Conservation (phyloP, 768 basidiomycete species). For the Coprinopsis sp. region DNA sequence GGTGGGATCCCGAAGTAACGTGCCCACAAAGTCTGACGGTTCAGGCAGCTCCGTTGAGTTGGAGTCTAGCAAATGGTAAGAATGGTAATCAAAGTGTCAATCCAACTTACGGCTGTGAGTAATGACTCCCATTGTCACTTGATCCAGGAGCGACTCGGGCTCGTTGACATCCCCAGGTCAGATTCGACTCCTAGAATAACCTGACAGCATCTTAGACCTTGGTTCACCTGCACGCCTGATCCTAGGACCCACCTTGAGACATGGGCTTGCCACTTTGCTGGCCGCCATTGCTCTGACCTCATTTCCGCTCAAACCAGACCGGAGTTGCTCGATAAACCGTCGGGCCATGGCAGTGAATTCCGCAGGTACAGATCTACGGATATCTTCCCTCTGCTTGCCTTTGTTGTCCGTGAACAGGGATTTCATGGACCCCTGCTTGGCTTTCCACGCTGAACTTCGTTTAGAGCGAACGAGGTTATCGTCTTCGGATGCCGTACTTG, state of each 20-base stretch:
- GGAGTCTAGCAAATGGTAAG: conserved; percentile 4
- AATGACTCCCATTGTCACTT: conserved; percentile 72
- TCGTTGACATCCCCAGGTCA: conserved; percentile 52
- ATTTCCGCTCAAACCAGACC: conserved; percentile 54
- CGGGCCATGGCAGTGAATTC: conserved; percentile 45
- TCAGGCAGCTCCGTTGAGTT: conserved; percentile 23
- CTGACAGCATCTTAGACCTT: conserved; percentile 33
- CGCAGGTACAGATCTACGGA: conserved; percentile 30
- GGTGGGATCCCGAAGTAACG: conserved; percentile 79
- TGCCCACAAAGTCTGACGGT: conserved; percentile 73
- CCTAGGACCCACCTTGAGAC: conserved; percentile 53
- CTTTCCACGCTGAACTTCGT: conserved; percentile 79
- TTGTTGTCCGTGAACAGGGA: conserved; percentile 60
- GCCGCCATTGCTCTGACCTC: conserved; percentile 76
- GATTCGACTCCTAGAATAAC: conserved; percentile 82
- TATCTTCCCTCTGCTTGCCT: conserved; percentile 29
- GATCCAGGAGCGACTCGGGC: conserved; percentile 75
- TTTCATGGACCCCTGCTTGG: conserved; percentile 74
- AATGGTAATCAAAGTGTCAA: background rate
- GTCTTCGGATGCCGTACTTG: conserved; percentile 39
- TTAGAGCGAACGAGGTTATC: conserved; percentile 53
- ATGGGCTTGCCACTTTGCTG: conserved; percentile 72
- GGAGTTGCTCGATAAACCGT: conserved; percentile 47
- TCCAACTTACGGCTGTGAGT: conserved; percentile 51
- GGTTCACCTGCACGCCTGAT: background rate